Evolutionary conservation across 495 filamentous ascomycete genomes (phyloP).

Genomic region (Neurospora sp.): DNA sequence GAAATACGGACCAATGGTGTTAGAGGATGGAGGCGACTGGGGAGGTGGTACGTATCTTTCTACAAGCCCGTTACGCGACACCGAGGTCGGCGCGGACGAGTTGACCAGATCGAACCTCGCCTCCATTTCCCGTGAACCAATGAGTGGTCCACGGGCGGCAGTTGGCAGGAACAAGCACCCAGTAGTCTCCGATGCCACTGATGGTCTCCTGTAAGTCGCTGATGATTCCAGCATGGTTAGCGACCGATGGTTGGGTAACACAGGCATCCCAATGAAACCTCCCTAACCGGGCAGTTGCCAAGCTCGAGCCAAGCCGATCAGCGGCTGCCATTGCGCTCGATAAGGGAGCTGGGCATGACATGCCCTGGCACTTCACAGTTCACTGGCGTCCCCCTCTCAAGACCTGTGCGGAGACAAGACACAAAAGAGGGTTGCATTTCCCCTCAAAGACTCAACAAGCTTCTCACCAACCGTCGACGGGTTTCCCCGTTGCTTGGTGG

Average conservation of each 20-base stretch:
- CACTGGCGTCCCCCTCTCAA: neutral
- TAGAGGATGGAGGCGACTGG: no score
- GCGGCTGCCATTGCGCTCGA: neutral
- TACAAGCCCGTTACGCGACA: no score
- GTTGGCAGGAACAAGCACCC: neutral
- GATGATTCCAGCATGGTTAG: neutral
- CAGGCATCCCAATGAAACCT: conserved; percentile 9
- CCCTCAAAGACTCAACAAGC: neutral
- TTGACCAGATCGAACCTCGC: neutral
- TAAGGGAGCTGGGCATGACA: neutral
- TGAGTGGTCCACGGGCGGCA: neutral
- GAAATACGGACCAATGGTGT: neutral
- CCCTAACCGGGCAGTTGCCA: conserved; percentile 17
- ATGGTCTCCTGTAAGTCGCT: neutral
- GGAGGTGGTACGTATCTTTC: no score
- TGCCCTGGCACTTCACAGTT: neutral
- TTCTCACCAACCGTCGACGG: neutral
- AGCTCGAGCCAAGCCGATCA: conserved; percentile 4
- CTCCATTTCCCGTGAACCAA: neutral
- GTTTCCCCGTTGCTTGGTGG: neutral
- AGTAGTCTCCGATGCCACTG: neutral
- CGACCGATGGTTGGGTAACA: neutral
- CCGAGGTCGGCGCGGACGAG: neutral
- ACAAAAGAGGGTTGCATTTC: neutral
- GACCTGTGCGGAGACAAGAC: neutral